Percentiles rank a stretch among this genome's conserved stretches.
These are phyloP conservation scores for Pyrenophora graminea DNA, from an alignment of 2,329 filamentous ascomycete genomes.

Conservation along the genomic window DNA sequence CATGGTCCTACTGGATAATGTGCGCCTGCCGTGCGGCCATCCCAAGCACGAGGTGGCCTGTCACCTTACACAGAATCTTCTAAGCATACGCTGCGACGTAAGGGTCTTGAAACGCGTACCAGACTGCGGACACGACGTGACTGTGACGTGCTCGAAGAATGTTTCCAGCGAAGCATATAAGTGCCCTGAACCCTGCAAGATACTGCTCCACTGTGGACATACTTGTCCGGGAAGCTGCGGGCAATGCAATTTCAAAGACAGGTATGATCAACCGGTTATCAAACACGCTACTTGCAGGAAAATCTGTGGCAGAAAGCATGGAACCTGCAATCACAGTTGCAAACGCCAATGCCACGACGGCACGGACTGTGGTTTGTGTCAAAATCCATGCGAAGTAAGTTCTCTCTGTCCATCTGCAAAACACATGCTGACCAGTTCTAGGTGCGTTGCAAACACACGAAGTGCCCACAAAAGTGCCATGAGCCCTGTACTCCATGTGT, in stretches of 20 bases:
- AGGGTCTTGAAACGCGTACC: constrained; percentile 56
- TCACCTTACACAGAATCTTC: constrained; percentile 8
- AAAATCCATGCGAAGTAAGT: constrained; percentile 29
- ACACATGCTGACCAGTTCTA: constrained; percentile 3
- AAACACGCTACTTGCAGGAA: constrained; percentile 28
- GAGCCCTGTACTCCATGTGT: constrained; percentile 43
- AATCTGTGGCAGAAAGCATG: constrained; percentile 31
- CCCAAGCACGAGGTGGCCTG: constrained; percentile 19
- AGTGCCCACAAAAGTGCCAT: constrained; percentile 31
- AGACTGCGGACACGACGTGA: constrained; percentile 60
- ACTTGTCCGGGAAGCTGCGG: constrained; percentile 56
- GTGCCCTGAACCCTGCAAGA: constrained; percentile 57
- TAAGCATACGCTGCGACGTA: constrained; percentile 54
- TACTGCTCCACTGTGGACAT: constrained; percentile 62
- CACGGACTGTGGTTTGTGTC: constrained; percentile 31
- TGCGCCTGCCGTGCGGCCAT: constrained; percentile 38
- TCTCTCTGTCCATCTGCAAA: too few relatives aligned
- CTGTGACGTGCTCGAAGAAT: constrained; percentile 56
- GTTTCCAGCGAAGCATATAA: constrained; percentile 48
- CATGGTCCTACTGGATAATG: constrained; percentile 20
- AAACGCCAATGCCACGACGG: constrained; percentile 30
- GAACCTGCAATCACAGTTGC: constrained; percentile 40
- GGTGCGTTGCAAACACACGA: constrained; percentile 36
- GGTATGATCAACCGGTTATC: constrained; percentile 13
- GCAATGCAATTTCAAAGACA: constrained; percentile 51